Evolutionary conservation across 2,329 filamentous ascomycete species (phyloP).

Genomic region (Drechmeria coniospora): DNA sequence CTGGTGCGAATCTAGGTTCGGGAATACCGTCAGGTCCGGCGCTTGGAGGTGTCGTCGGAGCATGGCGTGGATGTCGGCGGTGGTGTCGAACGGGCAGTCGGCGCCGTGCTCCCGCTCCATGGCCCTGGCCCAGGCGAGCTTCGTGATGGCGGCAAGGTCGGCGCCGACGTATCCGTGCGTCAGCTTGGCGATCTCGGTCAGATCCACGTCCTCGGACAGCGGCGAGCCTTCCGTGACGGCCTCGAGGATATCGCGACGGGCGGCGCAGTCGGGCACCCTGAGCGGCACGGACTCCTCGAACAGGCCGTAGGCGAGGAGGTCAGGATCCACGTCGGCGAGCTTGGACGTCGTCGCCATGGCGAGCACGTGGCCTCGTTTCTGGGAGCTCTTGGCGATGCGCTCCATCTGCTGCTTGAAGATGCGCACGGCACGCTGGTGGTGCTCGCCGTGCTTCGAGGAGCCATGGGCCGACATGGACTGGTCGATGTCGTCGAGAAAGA

Average conservation of each 20-base stretch:
- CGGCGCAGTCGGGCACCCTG: slow-evolving; percentile 66
- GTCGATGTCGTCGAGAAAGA: slow-evolving; percentile 90
- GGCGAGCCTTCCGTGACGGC: slow-evolving; percentile 53
- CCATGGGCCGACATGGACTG: slow-evolving; percentile 60
- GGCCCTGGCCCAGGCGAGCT: slow-evolving; percentile 24
- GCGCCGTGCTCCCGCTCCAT: slow-evolving; percentile 17
- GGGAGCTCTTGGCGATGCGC: slow-evolving; percentile 52
- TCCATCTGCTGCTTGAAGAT: slow-evolving; percentile 82
- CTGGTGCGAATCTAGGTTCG: no score
- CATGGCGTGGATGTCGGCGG: slow-evolving; percentile 2
- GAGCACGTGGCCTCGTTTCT: slow-evolving; percentile 63
- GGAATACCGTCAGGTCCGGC: no score
- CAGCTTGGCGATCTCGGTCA: slow-evolving; percentile 57
- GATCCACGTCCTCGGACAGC: slow-evolving; percentile 56
- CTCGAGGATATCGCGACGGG: slow-evolving; percentile 62
- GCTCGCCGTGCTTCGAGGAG: slow-evolving; percentile 70
- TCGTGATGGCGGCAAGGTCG: slow-evolving; percentile 57
- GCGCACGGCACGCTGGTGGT: slow-evolving; percentile 75
- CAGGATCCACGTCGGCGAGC: slow-evolving; percentile 72
- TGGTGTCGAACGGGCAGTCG: slow-evolving; percentile 10
- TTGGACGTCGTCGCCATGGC: slow-evolving; percentile 85
- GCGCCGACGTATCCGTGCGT: slow-evolving; percentile 90
- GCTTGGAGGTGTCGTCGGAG: no score
- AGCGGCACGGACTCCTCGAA: slow-evolving; percentile 81
- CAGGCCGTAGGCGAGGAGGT: slow-evolving; percentile 54